Conservation (phyloP, 1,284 basidiomycete species). For the Marasmius sp. region DNA sequence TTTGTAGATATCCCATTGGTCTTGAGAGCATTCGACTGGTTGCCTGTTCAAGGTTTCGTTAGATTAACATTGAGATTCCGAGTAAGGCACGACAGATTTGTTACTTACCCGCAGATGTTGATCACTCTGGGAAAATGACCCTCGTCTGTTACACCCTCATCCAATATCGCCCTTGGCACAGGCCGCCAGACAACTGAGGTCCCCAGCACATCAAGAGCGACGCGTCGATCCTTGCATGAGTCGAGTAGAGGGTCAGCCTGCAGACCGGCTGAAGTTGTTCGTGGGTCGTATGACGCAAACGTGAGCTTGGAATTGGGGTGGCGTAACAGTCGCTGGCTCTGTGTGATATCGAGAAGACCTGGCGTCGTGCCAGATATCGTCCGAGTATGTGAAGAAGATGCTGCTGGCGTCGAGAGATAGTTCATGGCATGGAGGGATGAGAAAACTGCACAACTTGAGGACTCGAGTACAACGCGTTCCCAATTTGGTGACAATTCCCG, state of each 20-base stretch:
- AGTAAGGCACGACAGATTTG: slow-evolving; percentile 10
- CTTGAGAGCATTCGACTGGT: slow-evolving; percentile 53
- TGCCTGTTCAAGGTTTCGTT: slow-evolving; percentile 33
- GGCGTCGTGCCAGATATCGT: slow-evolving; percentile 40
- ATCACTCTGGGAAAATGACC: slow-evolving; percentile 68
- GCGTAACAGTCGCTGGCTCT: slow-evolving; percentile 57
- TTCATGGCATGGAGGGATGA: neutral
- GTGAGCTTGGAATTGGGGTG: slow-evolving; percentile 51
- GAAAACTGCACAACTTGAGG: neutral
- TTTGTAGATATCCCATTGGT: slow-evolving; percentile 84
- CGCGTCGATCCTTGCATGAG: slow-evolving; percentile 57
- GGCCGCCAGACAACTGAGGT: slow-evolving; percentile 65
- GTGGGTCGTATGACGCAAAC: slow-evolving; percentile 71
- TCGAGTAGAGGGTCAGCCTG: slow-evolving; percentile 43
- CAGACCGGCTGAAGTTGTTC: slow-evolving; percentile 49
- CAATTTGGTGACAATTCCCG: no score
- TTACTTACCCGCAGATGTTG: slow-evolving; percentile 64
- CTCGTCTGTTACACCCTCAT: slow-evolving; percentile 58
- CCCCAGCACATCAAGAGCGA: slow-evolving; percentile 65
- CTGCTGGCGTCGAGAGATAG: slow-evolving; percentile 3
- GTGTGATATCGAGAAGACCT: slow-evolving; percentile 60
- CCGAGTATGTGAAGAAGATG: slow-evolving; percentile 7
- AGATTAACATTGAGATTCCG: neutral
- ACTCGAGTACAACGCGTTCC: no score
- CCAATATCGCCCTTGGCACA: slow-evolving; percentile 64